Conservation (phyloP, 805 yeast genomes). For the Isabelozyma gotoi region DNA sequence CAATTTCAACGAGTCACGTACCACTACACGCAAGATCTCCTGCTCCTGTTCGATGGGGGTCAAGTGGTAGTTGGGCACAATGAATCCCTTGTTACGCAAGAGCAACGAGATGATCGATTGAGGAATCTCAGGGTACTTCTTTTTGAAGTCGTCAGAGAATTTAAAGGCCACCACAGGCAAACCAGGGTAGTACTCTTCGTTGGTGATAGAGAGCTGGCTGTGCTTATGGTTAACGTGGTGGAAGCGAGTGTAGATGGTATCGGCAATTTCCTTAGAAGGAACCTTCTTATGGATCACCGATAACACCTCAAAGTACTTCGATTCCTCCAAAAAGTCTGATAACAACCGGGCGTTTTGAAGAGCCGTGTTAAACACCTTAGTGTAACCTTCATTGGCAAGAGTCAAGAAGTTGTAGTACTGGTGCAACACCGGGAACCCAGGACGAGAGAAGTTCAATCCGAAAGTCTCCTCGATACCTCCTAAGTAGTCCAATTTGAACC, state of each 20-base stretch:
- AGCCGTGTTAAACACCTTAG: conserved; percentile 58
- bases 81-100: conserved; percentile 79
- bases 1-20: conserved; percentile 65
- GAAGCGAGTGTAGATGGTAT: conserved; percentile 15
- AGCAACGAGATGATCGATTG: conserved; percentile 72
- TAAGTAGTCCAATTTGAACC: conserved; percentile 76
- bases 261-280: conserved; percentile 18
- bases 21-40: conserved; percentile 85
- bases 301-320: conserved; percentile 67
- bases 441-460: conserved; percentile 85
- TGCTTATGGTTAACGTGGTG: conserved; percentile 7
- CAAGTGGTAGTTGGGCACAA: conserved; percentile 84
- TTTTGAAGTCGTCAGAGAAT: conserved; percentile 56
- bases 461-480: conserved; percentile 90
- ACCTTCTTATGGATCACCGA: conserved; percentile 72
- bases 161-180: conserved; percentile 89
- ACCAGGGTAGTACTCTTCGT: conserved; percentile 63
- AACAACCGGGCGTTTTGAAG: conserved; percentile 72
- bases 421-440: conserved; percentile 87
- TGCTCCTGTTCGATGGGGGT: conserved; percentile 57
- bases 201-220: conserved; percentile 20
- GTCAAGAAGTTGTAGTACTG: conserved; percentile 81
- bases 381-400: conserved; percentile 73
- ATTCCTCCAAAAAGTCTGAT: conserved; percentile 59
- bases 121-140: conserved; percentile 75